phyloP scores from a whole-genome alignment of 352 stramenopile genomes.

The Nothophytophthora sp. region DNA sequence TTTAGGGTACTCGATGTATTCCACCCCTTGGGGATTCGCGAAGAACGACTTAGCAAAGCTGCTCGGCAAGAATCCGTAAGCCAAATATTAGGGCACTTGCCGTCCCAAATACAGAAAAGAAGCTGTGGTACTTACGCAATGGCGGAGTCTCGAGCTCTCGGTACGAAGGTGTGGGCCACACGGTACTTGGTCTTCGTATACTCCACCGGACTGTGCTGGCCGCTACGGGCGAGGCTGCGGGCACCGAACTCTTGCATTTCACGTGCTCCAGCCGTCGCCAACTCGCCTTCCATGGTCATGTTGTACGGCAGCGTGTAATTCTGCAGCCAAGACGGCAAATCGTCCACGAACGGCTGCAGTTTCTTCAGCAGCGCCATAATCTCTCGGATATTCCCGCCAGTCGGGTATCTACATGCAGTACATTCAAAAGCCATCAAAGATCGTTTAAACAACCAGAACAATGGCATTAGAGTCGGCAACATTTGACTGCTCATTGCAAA shows the following conservation, averaged over 20 bases:
- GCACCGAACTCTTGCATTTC: conserved; percentile 41
- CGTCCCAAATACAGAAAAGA: too few relatives aligned
- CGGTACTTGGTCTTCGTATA: conserved; percentile 44
- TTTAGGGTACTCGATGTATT: conserved; percentile 43
- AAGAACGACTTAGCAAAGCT: conserved; percentile 65
- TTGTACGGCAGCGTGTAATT: conserved; percentile 77
- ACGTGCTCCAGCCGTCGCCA: conserved; percentile 32
- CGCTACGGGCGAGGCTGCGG: conserved; percentile 23
- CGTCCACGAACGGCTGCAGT: conserved; percentile 31
- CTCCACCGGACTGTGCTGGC: conserved; percentile 13
- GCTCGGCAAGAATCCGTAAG: background rate
- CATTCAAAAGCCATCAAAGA: too few relatives aligned
- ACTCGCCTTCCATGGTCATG: conserved; percentile 39
- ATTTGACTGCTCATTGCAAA: too few relatives aligned
- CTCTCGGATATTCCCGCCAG: conserved; percentile 42
- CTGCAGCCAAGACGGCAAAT: conserved; percentile 55
- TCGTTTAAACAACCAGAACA: too few relatives aligned
- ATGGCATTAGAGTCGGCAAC: too few relatives aligned
- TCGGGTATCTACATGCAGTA: conserved; percentile 73
- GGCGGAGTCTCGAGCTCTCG: conserved; percentile 59
- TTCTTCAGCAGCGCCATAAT: conserved; percentile 49
- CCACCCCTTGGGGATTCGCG: conserved; percentile 38
- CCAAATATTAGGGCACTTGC: background rate
- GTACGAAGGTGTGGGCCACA: conserved; percentile 52
- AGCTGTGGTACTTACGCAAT: conserved; percentile 31